Base-by-base conservation (phyloP, 1,139 yeast species). In the Geotrichum aggregatum region DNA sequence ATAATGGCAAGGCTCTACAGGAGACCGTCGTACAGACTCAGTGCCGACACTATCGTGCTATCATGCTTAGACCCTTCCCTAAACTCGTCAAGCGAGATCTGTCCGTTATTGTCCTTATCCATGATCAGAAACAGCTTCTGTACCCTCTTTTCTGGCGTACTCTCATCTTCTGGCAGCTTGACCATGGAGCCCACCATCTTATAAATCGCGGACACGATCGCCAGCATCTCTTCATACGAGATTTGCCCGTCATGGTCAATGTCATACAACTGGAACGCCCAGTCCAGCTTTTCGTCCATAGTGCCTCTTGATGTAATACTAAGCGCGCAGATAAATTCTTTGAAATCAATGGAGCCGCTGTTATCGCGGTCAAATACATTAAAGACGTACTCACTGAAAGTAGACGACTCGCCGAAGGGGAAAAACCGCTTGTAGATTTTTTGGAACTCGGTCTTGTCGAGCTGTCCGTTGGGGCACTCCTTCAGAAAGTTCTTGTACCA, bases 171-270 rank as follows among this genome's bases (percentile, higher is more conserved):
- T 6, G 91, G 89, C 51, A 91, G 75, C 57, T 84, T 82, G 57
- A 91, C 96, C 95, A 91, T 91, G 1, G 91, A 78, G 0, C 98
- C 99, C 54, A 92, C 85, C 98, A 94, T 89, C 69, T 87, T 87
- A 68, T 92, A 92, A 36, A 92, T 87, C 26, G 98, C 87, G 28
- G 78, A 75, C 7, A 91, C 86, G 42, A 94, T 88, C 3, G 80
- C 74, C 54, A 88, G 73, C 80, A 92, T 80, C 66, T 92, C 98
- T 35, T 79, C 77, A 66, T 83, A 87, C 33, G 80, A 75, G 54
- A 94, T 78, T 59, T 74, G 76, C 1, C 96, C 98, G 59, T 83
- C 85, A 54, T 80, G 79, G 64, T 87, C 83, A 58, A 84, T 76
- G 68, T 92, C 98, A 66, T 92, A 92, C 52, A 92, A 72, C 64